Conservation (phyloP, 345 rosid species). For the Bruguiera parviflora region DNA sequence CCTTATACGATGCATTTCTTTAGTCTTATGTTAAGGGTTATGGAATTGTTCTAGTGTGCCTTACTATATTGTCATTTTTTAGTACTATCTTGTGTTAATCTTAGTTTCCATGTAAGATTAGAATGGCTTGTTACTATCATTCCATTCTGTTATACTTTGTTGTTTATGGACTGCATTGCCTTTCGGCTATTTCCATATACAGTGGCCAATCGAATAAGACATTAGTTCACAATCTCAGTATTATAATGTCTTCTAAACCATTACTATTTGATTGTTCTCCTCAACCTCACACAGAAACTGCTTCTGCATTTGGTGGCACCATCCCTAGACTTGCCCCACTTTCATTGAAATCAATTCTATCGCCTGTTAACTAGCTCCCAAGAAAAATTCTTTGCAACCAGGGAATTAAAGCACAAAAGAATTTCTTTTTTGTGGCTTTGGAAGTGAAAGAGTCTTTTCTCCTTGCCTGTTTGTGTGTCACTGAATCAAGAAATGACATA, state of each 20-base stretch:
- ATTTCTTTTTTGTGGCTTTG: neutral
- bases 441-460: neutral
- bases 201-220: too few relatives aligned
- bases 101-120: neutral
- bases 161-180: too few relatives aligned
- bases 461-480: too few relatives aligned
- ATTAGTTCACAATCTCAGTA: too few relatives aligned
- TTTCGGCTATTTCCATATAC: too few relatives aligned
- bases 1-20: neutral
- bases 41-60: neutral
- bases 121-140: neutral
- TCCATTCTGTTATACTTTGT: too few relatives aligned
- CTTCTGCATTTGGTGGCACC: neutral
- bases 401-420: too few relatives aligned
- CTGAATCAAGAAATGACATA: too few relatives aligned
- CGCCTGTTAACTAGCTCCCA: neutral
- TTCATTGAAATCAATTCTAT: neutral
- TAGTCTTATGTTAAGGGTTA: neutral
- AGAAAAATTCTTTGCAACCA: neutral
- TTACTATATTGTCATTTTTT: neutral
- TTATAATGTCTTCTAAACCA: neutral
- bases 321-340: neutral
- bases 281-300: neutral
- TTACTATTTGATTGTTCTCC: neutral
- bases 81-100: neutral